These are phyloP conservation scores for Pyracantha coccinea DNA, from an alignment of 331 rosid species.

Conservation along the genomic window DNA sequence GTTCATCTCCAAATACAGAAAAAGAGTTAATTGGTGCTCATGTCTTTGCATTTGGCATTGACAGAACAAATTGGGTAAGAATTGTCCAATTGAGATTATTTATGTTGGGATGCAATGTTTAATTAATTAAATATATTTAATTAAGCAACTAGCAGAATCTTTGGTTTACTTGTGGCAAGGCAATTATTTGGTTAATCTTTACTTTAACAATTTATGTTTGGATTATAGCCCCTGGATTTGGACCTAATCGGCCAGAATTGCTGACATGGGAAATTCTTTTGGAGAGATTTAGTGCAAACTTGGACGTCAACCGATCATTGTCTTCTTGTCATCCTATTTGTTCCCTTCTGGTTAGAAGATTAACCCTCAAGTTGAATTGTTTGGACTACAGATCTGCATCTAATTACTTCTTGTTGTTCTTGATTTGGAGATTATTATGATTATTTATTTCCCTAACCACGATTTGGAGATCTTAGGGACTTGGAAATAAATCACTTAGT, in stretches of 20 bases:
- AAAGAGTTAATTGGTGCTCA: background rate
- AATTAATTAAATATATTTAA: background rate
- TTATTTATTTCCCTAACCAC: background rate
- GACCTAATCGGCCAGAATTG: slow-evolving; percentile 5
- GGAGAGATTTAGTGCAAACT: slow-evolving; percentile 1
- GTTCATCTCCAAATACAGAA: too few species aligned
- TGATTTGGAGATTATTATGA: background rate
- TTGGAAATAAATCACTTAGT: too few species aligned
- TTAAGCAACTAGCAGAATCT: slow-evolving; percentile 5
- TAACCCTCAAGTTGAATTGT: background rate
- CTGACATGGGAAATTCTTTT: background rate
- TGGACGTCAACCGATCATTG: background rate
- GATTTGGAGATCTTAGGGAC: too few species aligned
- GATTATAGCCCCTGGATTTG: background rate
- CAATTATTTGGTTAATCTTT: background rate
- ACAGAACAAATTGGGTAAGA: background rate
- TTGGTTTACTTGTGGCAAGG: slow-evolving; percentile 1
- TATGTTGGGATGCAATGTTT: background rate
- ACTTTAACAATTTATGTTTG: background rate
- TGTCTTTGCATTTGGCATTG: background rate
- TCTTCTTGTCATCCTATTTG: slow-evolving; percentile 2
- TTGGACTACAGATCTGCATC: background rate
- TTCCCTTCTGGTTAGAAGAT: background rate
- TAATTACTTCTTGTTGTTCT: background rate
- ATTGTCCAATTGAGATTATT: background rate